phyloP scores from a whole-genome alignment of 176 grass and related monocot genomes.

The Rhynchospora pubera region DNA sequence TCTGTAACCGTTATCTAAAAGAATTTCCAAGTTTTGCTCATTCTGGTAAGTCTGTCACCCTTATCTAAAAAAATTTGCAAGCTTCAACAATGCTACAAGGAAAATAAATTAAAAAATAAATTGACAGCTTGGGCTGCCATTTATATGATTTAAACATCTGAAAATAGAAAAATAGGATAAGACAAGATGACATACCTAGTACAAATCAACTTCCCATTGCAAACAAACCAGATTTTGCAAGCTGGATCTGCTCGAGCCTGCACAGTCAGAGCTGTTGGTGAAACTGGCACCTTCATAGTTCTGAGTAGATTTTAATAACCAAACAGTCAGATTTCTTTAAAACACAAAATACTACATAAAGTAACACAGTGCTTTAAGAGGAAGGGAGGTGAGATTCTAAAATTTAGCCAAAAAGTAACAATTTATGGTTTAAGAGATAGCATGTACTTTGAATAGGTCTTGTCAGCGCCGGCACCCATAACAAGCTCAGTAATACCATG shows the following conservation, averaged over 20 bases:
- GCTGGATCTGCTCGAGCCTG: conserved; percentile 29
- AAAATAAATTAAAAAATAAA: conserved; percentile 8
- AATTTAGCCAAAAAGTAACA: neutral
- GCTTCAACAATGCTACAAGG: neutral
- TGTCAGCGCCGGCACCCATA: conserved; percentile 63
- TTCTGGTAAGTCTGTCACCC: too few species aligned
- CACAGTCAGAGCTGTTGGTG: conserved; percentile 37
- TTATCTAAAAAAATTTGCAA: neutral
- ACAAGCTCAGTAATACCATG: conserved; percentile 43
- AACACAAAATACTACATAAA: conserved; percentile 11
- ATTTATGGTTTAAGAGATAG: neutral
- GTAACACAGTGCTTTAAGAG: neutral
- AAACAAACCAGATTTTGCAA: conserved; percentile 57
- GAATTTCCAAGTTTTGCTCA: neutral
- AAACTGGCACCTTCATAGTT: conserved; percentile 42
- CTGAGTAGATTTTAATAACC: conserved; percentile 40
- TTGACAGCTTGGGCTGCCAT: neutral
- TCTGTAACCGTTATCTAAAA: neutral
- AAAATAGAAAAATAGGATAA: neutral
- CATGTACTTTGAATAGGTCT: conserved; percentile 56
- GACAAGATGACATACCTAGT: conserved; percentile 20
- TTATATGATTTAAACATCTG: neutral
- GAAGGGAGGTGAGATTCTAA: neutral
- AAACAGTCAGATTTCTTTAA: neutral
- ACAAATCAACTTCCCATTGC: conserved; percentile 39